Base-by-base conservation (phyloP, 306 rosid genomes). In the Vigna mungo region DNA sequence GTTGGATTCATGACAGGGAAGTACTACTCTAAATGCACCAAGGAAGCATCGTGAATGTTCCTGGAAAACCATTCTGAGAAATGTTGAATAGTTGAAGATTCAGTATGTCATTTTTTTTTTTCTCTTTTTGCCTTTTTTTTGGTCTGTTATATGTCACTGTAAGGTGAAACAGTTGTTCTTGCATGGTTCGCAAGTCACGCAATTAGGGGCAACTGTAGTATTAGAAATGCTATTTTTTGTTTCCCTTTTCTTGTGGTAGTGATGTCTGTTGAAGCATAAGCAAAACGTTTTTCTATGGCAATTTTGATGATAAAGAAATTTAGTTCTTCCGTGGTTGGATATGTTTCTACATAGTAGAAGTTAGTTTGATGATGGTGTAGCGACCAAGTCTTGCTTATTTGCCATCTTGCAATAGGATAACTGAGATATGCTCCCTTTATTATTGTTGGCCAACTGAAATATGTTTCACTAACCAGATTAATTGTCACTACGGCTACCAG, bases 1-100 rank as follows among this genome's bases (percentile, higher is more conserved):
- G 96, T 47, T 93, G 98, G 98, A 84, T 93, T 52, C 85, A 81
- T 79, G 90, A 88, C 60, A 91, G 96, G 80, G 73, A 91, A 82
- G 90, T 93, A 65, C 87, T 62, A 64, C 90, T 93, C 84, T 93
- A 76, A 83, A 72, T 36, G 58, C 63, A 39, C 1, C n/a, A 76
- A 63, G 76, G 27, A 4, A 18, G 66, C 64, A 64, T 37, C 39
- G 7, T 59, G 46, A 68, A 51, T 47, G 77, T 76, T 61, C 36
- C 63, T 60, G 41, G 53, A 75, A 64, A 17, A 58, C 58, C 58
- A 39, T 63, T 56, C 65, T 62, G 53, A 60, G 55, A 58, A 30
- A 54, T 60, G 74, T 54, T 68, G 80, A 61, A 68, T 74, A 68
- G 77, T 47, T 71, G 64, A 76, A 76, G 60, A 64, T 7, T 41